phyloP scores from a whole-genome alignment of 441 rosid species.

The Sinapis alba region DNA sequence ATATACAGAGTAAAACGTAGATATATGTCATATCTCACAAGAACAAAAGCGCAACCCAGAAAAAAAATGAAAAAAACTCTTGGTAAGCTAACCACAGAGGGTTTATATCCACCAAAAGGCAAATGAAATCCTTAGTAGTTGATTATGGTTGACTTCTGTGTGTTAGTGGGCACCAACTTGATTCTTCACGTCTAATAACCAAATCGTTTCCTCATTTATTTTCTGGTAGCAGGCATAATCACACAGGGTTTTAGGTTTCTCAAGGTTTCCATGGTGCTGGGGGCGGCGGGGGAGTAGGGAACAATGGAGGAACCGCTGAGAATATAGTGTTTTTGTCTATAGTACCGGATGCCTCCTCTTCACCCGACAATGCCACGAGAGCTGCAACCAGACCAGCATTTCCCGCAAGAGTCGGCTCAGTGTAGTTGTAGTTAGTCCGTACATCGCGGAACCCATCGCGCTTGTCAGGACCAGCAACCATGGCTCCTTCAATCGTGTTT shows the following conservation, averaged over 20 bases:
- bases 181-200: background rate
- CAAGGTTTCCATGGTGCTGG: conserved; percentile 98
- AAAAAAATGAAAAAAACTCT: background rate
- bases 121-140: background rate
- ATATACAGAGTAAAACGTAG: background rate
- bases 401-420: conserved; percentile 90
- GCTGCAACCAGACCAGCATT: conserved; percentile 94
- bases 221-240: background rate
- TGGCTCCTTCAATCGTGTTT: conserved; percentile 77
- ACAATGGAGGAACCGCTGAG: conserved; percentile 93
- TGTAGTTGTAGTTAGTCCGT: conserved; percentile 86
- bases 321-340: conserved; percentile 91
- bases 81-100: background rate
- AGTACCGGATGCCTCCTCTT: conserved; percentile 40
- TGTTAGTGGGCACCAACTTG: background rate
- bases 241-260: conserved; percentile 34
- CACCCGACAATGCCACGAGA: conserved; percentile 85
- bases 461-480: conserved; percentile 98
- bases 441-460: conserved; percentile 82
- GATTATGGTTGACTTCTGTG: background rate
- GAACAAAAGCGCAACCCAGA: background rate
- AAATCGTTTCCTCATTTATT: background rate
- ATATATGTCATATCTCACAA: background rate
- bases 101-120: background rate
- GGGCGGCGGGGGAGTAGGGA: conserved; percentile 92